Evolutionary conservation across 2,329 filamentous ascomycete genomes (phyloP), one percentile per base, ranked within the genome.

Genomic region (Helotiales sp.): DNA sequence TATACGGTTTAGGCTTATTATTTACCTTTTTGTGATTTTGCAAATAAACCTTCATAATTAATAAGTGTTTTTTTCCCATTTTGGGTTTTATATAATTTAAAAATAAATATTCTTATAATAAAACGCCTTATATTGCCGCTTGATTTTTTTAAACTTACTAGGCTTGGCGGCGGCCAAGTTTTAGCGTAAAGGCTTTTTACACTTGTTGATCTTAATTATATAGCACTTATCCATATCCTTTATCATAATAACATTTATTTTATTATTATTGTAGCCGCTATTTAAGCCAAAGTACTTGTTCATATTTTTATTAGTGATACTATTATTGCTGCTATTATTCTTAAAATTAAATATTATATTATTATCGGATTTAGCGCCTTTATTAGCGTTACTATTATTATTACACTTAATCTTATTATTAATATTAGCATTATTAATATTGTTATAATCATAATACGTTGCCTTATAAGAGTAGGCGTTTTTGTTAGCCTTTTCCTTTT

Each of bases 1-100:
- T 57, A 52, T 73, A 73, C 66, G 66, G 70, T 66, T 72, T 74
- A 15, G 69, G 70, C 64, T 72, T 74, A 17, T 71, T 75, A 65
- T 75, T 70, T n/a, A 69, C 69, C n/a, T 63, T 66, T 69, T 75
- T 74, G 57, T 74, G 37, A 61, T 74, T 11, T 54, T 47, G 49
- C 13, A 74, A 65, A 43, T 34, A 26, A 59, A 74, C 69, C 61
- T 75, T 68, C 58, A 74, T 75, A 0, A 63, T 67, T 3, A 74
- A 69, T 30, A 73, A 30, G 60, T 74, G 68, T 67, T 66, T 55
- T 52, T 64, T 26, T 63, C 63, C 28, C 20, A 6, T 54, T 68
- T 69, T n/a, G 64, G 68, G 61, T 73, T 72, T 65, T 65, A 15
- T 1, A 73, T 69, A 10, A 73, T 69, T 70, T 55, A 73, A 47